phyloP scores from a whole-genome alignment of 2,329 filamentous ascomycete species.

The Trichoderma koningii region DNA sequence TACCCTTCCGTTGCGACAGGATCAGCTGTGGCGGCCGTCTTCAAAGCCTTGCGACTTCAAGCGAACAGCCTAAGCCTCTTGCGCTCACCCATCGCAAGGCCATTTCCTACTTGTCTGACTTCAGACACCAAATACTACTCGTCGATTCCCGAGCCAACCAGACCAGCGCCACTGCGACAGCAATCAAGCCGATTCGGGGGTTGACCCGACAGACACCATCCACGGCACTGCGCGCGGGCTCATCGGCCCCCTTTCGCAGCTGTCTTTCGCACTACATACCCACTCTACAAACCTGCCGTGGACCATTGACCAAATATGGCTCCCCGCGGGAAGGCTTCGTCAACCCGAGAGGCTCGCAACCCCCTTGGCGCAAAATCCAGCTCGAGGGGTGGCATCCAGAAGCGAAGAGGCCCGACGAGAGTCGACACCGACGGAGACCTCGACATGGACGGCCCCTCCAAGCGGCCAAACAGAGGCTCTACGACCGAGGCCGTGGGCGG shows the following conservation, averaged over 20 bases:
- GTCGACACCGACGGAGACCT: constrained; percentile 61
- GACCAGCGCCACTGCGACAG: background rate
- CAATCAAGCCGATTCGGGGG: background rate
- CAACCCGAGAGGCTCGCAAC: constrained; percentile 39
- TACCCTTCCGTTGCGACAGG: background rate
- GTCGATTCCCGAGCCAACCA: background rate
- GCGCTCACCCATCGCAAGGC: background rate
- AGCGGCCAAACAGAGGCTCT: constrained; percentile 40
- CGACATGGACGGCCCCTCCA: constrained; percentile 53
- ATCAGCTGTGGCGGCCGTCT: background rate
- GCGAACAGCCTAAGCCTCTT: background rate
- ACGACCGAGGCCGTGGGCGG: constrained; percentile 35
- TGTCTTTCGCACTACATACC: background rate
- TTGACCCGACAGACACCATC: background rate
- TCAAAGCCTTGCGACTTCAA: background rate
- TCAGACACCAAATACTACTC: background rate
- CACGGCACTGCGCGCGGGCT: constrained; percentile 1
- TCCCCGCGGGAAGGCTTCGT: constrained; percentile 37
- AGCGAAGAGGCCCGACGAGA: constrained; percentile 44
- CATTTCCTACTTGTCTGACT: background rate
- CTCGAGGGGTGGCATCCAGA: constrained; percentile 53
- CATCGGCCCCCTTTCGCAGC: background rate
- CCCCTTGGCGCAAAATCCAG: constrained; percentile 37
- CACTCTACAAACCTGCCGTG: background rate
- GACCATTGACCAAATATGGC: constrained; percentile 36